Percentiles rank a stretch among this genome's conserved stretches.
Conservation (phyloP, 2,329 filamentous ascomycete genomes). For the Aspergillus carbonarius region DNA sequence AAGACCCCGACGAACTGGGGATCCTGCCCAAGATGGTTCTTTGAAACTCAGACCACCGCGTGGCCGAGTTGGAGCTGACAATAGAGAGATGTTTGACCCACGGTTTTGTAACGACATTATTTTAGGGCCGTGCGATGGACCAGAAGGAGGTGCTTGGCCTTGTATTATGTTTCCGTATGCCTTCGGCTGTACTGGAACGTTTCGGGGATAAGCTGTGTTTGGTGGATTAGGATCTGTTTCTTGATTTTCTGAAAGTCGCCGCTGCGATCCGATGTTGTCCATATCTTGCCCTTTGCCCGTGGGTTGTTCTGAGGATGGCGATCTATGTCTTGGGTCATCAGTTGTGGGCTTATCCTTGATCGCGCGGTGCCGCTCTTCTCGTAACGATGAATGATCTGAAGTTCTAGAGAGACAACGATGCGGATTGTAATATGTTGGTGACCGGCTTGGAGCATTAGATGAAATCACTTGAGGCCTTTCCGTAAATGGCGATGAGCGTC, state of each 20-base stretch:
- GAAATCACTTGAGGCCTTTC: constrained; percentile 50
- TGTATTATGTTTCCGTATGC: constrained; percentile 21
- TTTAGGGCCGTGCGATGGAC: constrained; percentile 39
- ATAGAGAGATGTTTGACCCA: constrained; percentile 39
- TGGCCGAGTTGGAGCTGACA: constrained; percentile 50
- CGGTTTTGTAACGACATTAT: constrained; percentile 39
- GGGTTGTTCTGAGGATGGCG: constrained; percentile 19
- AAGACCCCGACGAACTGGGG: constrained; percentile 37
- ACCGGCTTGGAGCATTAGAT: constrained; percentile 32
- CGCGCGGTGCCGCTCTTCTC: constrained; percentile 9
- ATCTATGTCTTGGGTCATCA: constrained; percentile 16
- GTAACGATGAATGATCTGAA: constrained; percentile 11
- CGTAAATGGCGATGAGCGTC: constrained; percentile 60
- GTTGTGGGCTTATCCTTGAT: constrained; percentile 12
- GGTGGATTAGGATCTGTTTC: constrained; percentile 10
- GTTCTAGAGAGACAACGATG: constrained; percentile 24
- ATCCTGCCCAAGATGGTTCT: constrained; percentile 33
- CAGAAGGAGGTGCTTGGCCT: constrained; percentile 35
- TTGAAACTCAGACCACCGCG: constrained; percentile 40
- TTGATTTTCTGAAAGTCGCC: constrained; percentile 8
- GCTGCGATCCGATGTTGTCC: constrained; percentile 10
- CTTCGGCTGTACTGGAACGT: constrained; percentile 35
- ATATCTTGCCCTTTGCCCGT: constrained; percentile 10
- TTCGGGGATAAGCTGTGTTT: constrained; percentile 21
- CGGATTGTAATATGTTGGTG: constrained; percentile 24